phyloP scores from a whole-genome alignment of 495 filamentous ascomycete genomes.

The Penicillium verhagenii region DNA sequence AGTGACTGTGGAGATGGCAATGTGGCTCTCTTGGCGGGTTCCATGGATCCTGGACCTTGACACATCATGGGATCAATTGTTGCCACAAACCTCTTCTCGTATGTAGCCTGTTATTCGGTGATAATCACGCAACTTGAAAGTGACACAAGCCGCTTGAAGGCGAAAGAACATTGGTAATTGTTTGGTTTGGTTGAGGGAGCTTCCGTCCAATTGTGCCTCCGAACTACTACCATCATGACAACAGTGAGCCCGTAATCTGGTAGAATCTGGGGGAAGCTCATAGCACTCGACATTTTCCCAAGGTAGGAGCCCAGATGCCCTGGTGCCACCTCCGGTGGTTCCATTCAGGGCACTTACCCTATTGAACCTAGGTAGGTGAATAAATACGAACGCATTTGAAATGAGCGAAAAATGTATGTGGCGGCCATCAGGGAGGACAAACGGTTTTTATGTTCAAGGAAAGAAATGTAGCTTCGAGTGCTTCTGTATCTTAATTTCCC shows the following conservation, averaged over 20 bases:
- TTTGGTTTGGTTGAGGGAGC: not conserved
- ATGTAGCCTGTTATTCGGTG: not conserved
- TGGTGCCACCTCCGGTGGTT: no score
- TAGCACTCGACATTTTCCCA: no score
- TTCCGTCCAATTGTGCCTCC: not conserved
- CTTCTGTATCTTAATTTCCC: no score
- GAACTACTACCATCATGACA: not conserved
- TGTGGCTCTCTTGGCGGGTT: not conserved
- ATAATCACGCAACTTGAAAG: not conserved
- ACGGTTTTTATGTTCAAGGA: no score
- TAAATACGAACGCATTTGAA: no score
- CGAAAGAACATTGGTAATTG: not conserved
- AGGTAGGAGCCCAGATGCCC: no score
- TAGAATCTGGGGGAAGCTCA: not conserved
- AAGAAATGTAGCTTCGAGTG: no score
- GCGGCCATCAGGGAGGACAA: no score
- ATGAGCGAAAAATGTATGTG: no score
- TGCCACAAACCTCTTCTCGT: slow-evolving; percentile 7
- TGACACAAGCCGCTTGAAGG: not conserved
- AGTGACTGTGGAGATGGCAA: not conserved
- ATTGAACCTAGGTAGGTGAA: no score
- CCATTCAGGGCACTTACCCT: no score
- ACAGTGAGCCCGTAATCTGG: not conserved
- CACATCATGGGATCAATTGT: slow-evolving; percentile 3
- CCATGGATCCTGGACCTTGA: not conserved